A percentile compares a stretch with the other conserved stretches of the same genome.
These are phyloP conservation scores for Pythium brassicae DNA, from an alignment of 352 stramenopile genomes.

Conservation along the genomic window DNA sequence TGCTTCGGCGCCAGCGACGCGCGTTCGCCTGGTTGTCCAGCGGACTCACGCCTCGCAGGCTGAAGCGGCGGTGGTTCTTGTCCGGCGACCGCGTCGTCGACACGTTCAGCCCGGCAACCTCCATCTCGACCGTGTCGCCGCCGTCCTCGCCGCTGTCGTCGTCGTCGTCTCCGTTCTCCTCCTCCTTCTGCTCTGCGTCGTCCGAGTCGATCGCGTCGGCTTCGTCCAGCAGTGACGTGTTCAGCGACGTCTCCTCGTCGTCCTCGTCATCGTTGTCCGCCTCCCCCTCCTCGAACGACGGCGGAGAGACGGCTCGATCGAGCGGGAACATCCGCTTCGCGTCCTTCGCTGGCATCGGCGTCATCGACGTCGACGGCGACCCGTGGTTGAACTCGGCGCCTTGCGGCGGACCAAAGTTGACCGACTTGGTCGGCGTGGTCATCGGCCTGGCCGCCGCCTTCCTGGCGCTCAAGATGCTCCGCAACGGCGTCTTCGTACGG, in stretches of 20 bases:
- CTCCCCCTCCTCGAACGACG: slow-evolving; percentile 21
- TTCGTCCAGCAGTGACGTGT: slow-evolving; percentile 81
- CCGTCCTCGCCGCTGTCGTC: neutral
- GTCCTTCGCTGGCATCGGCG: slow-evolving; percentile 60
- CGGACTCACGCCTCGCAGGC: slow-evolving; percentile 69
- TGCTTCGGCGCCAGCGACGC: slow-evolving; percentile 43
- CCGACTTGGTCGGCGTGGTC: slow-evolving; percentile 71
- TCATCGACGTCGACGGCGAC: slow-evolving; percentile 85
- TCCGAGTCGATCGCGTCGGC: slow-evolving; percentile 50
- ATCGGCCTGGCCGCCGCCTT: slow-evolving; percentile 38
- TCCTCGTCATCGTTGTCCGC: slow-evolving; percentile 62
- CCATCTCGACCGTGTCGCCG: slow-evolving; percentile 5
- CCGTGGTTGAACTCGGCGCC: slow-evolving; percentile 77
- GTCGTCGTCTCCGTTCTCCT: slow-evolving; percentile 13
- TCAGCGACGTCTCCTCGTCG: slow-evolving; percentile 78
- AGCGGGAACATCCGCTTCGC: slow-evolving; percentile 64
- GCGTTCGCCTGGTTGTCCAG: slow-evolving; percentile 72
- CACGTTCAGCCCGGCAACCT: slow-evolving; percentile 1
- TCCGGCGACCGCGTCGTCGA: slow-evolving; percentile 22
- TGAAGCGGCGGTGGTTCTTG: slow-evolving; percentile 48
- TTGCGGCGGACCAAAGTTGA: slow-evolving; percentile 81
- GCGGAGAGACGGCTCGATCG: slow-evolving; percentile 22
- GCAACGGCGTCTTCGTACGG: slow-evolving; percentile 45
- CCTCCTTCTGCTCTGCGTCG: slow-evolving; percentile 27
- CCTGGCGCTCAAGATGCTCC: slow-evolving; percentile 71